Percentiles rank a stretch among this genome's conserved stretches.
These are phyloP conservation scores for Populus nigra DNA, from an alignment of 345 rosid species.

Conservation along the genomic window DNA sequence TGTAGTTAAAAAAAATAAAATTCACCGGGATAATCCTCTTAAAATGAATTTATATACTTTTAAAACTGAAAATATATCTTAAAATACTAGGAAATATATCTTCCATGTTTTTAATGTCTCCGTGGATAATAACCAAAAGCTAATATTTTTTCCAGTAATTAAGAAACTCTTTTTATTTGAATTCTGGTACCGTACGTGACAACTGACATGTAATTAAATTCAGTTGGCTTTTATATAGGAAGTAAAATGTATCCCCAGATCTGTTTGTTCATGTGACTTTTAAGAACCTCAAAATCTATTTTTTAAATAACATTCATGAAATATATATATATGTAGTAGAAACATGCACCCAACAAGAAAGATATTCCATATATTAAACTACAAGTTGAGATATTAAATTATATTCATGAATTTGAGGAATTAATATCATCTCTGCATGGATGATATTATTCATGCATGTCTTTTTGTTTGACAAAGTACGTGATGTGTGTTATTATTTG, in stretches of 20 bases:
- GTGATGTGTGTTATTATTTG: neutral
- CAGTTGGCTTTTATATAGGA: neutral
- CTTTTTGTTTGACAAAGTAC: neutral
- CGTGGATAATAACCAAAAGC: neutral
- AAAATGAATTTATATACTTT: too few species aligned
- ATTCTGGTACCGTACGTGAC: neutral
- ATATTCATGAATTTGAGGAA: neutral
- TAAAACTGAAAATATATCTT: too few species aligned
- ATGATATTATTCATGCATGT: neutral
- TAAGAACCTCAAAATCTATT: neutral
- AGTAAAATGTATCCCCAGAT: too few species aligned
- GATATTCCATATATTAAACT: neutral
- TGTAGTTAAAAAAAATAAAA: too few species aligned
- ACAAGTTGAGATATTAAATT: neutral
- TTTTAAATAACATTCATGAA: neutral
- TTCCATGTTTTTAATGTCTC: too few species aligned
- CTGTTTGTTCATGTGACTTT: neutral
- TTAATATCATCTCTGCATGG: slow-evolving; percentile 1
- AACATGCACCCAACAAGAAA: neutral
- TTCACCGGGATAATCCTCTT: too few species aligned
- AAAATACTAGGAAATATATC: too few species aligned
- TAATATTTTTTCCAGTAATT: neutral
- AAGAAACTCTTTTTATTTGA: neutral
- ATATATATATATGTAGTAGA: neutral
- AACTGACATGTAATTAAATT: too few species aligned